These are phyloP conservation scores for Picea abies DNA, from an alignment of 83 land plant species.

Conservation along the genomic window DNA sequence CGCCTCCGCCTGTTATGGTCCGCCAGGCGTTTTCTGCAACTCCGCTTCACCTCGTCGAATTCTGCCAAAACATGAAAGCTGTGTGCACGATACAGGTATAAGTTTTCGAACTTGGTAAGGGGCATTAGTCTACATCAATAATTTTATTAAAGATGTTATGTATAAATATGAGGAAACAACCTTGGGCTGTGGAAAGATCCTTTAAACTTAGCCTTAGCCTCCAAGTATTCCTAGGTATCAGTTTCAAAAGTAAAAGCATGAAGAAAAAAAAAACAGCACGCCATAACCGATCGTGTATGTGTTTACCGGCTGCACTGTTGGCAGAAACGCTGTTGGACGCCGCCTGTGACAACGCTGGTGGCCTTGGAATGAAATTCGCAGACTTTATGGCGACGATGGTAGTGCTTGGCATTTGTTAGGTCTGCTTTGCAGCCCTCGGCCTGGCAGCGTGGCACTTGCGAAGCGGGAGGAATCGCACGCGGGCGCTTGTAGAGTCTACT, in stretches of 20 bases:
- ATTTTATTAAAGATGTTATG: too few relatives aligned
- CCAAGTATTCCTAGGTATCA: not conserved
- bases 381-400: constrained; percentile 20
- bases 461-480: constrained; percentile 5
- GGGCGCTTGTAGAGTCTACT: constrained; percentile 13
- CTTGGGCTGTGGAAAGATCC: not conserved
- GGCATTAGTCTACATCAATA: too few relatives aligned
- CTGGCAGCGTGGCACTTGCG: constrained; percentile 15
- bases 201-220: not conserved
- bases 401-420: constrained; percentile 16
- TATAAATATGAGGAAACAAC: not conserved
- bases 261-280: not conserved
- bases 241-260: not conserved
- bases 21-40: constrained; percentile 37
- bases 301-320: constrained; percentile 20
- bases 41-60: constrained; percentile 37
- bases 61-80: constrained; percentile 34
- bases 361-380: constrained; percentile 26
- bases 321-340: constrained; percentile 24
- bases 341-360: constrained; percentile 14
- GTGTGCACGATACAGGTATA: not conserved
- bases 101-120: too few relatives aligned
- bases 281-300: not conserved
- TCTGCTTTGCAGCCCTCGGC: constrained; percentile 23
- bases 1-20: constrained; percentile 42